Conservation (phyloP, 2,329 filamentous ascomycete species). For the Aspergillus neoniger region DNA sequence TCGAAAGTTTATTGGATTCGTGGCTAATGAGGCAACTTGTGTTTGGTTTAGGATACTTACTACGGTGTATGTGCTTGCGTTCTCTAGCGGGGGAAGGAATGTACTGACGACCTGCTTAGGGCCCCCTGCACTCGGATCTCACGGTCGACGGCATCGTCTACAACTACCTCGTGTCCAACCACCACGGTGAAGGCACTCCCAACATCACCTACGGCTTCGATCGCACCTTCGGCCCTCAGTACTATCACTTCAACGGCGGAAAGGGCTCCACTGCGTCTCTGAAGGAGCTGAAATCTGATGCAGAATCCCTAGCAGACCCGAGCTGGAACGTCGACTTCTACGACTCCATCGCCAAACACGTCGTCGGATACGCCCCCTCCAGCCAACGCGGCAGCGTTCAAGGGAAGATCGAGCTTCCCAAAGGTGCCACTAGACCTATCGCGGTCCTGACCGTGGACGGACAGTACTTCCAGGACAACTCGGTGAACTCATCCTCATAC, state of each 20-base stretch:
- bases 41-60: constrained; percentile 27
- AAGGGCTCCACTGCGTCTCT: constrained; percentile 46
- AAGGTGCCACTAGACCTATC: constrained; percentile 54
- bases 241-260: constrained; percentile 64
- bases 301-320: constrained; percentile 53
- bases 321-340: constrained; percentile 64
- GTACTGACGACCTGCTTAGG: constrained; percentile 30
- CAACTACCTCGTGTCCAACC: constrained; percentile 65
- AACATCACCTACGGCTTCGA: constrained; percentile 67
- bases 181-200: constrained; percentile 64
- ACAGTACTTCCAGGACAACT: constrained; percentile 62
- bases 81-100: neutral
- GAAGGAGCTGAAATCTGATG: constrained; percentile 56
- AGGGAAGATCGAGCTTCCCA: constrained; percentile 55
- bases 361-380: constrained; percentile 61
- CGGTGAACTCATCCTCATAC: constrained; percentile 55
- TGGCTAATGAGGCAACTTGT: neutral
- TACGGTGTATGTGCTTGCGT: constrained; percentile 24
- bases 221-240: constrained; percentile 65
- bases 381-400: constrained; percentile 54
- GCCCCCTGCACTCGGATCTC: constrained; percentile 64
- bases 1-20: neutral
- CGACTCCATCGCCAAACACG: constrained; percentile 61
- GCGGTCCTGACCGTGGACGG: constrained; percentile 58
- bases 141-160: constrained; percentile 67